phyloP scores from a whole-genome alignment of 306 rosid genomes.

The Quercus engelmannii region DNA sequence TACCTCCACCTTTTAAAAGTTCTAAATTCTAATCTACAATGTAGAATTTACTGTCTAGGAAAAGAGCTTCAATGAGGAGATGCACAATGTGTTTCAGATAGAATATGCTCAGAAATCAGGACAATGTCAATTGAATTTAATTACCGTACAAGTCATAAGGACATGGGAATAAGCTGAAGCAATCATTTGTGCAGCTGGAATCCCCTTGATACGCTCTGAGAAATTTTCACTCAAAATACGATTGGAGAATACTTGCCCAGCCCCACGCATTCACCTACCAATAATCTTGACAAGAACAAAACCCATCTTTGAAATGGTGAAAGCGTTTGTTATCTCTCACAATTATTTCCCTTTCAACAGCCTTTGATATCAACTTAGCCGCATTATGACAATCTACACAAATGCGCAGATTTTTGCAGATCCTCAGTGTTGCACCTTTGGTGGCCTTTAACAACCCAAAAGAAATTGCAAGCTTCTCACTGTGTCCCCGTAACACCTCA shows the following conservation, averaged over 20 bases:
- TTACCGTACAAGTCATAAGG: no score
- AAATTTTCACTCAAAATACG: neutral
- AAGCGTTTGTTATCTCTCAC: conserved; percentile 85
- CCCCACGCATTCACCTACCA: conserved; percentile 43
- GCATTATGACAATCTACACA: conserved; percentile 86
- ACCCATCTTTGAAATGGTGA: conserved; percentile 71
- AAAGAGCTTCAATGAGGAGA: no score
- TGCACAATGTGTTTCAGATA: no score
- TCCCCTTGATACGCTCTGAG: neutral
- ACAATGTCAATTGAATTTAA: no score
- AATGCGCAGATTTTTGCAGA: conserved; percentile 71
- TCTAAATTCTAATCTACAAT: no score
- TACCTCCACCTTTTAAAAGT: no score
- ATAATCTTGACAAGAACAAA: conserved; percentile 78
- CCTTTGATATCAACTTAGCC: conserved; percentile 62
- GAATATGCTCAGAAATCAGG: no score
- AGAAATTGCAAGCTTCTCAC: conserved; percentile 86
- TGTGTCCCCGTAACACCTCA: conserved; percentile 53
- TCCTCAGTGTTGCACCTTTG: conserved; percentile 54
- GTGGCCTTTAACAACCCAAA: conserved; percentile 58
- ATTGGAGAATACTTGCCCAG: neutral
- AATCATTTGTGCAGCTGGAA: neutral
- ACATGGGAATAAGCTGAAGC: neutral
- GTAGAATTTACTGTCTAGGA: no score
- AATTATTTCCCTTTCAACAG: conserved; percentile 54